Evolutionary conservation across 169 alveolate genomes (phyloP).

Genomic region (Besnoitia besnoiti): DNA sequence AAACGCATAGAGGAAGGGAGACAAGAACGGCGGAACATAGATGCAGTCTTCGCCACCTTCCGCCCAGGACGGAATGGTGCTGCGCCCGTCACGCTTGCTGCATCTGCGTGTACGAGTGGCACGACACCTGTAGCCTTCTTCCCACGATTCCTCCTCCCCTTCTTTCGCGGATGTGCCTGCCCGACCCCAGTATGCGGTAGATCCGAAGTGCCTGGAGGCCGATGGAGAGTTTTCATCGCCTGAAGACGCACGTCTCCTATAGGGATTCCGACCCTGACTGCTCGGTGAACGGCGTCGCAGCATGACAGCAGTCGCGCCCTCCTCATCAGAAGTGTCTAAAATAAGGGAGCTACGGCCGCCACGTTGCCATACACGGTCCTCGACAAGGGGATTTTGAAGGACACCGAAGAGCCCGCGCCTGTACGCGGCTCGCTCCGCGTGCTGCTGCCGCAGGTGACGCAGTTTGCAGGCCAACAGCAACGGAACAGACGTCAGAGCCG

Average conservation of each 20-base stretch:
- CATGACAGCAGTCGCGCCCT: neutral
- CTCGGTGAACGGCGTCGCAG: no score
- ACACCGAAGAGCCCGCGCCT: neutral
- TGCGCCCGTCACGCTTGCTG: no score
- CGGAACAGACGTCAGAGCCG: neutral
- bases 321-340: neutral
- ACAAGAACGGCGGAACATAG: neutral
- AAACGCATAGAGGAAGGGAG: neutral
- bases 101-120: no score
- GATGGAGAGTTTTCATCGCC: no score
- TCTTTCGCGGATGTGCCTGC: no score
- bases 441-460: constrained; percentile 1
- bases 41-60: neutral
- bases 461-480: neutral
- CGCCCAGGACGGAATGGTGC: no score
- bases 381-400: neutral
- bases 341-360: neutral
- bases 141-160: no score
- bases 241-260: no score
- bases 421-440: neutral
- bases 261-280: no score
- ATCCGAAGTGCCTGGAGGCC: no score
- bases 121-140: no score
- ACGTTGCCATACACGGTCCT: neutral
- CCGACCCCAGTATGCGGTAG: no score